Evolutionary conservation across 192 early-diverging fungal species (phyloP), one percentile per base, ranked within the genome.

Genomic region (Linnemannia elongata): DNA sequence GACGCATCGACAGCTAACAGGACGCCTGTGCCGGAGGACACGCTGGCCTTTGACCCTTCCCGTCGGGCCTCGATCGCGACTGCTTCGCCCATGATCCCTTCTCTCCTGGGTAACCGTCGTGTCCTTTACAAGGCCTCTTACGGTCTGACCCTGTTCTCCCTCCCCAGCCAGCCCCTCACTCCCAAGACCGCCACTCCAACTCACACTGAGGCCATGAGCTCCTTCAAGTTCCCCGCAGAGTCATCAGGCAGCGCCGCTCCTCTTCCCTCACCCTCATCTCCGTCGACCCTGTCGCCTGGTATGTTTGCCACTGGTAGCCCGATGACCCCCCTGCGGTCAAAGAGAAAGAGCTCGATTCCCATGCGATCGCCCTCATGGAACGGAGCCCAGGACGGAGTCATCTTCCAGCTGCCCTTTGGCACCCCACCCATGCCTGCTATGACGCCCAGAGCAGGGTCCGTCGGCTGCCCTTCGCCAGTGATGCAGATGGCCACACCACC

Each of bases 391-490:
- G 85, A 87, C 17, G 36, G 85, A 8, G 85, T 87, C 20, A 80
- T 87, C 52, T 87, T 87, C 36, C 79, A 77, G 36, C 41, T 87
- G 17, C 85, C 85, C 1, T 87, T 87, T 39, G 85, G 85, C 6
- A 73, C 78, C 2, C 78, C 83, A 60, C 42, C 75, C 22, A n/a
- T 78, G 7, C 70, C 79, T 18, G 69, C 74, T 0, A 27, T 69
- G 3, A 49, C 75, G 0, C 79, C 75, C 79, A 66, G 72, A 36
- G 35, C 76, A 20, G 69, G 55, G 0, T 55, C 69, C 22, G 52
- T 52, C 4, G 73, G 69, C 47, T 74, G 74, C 39, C 76, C 76
- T 6, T 78, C 82, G 27, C 82, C 82, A 10, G 69, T 76, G 44
- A 76, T 80, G 54, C 83, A 47, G 45, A 72, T 76, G 33, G 79